Base-by-base conservation (phyloP, 192 early-diverging fungal genomes). In the Gryganskiella cystojenkinii region DNA sequence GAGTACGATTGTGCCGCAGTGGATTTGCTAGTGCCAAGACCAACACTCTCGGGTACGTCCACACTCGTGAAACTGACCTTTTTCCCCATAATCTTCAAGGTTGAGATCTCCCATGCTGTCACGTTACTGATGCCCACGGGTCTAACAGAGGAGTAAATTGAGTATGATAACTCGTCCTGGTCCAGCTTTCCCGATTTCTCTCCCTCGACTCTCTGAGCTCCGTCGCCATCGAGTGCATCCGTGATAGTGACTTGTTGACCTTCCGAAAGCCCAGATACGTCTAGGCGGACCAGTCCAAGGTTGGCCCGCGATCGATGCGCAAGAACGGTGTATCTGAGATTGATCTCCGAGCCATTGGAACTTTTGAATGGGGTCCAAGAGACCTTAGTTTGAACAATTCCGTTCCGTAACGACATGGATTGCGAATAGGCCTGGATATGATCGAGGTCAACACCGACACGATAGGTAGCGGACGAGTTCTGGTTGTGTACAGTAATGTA, bases 31-130 rank as follows among this genome's bases (percentile, higher is more conserved):
- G 37, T 70, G 27, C 63, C 43, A 31, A 79, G 61, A 25, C 56
- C 67, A 25, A 79, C 67, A 47, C 67, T 70, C 0, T 64, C 56
- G 25, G 76, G 76, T 14, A 70, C 63, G 20, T 66, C 57, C 14
- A 50, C 67, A 53, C 49, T 20, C 20, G 51, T 59, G 44, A 50
- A 43, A 1, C 52, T 65, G 42, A 15, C 28, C 25, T 33, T 46
- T 42, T 31, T 33, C 14, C 56, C 61, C 30, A 30, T 31, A 17
- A 79, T 34, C 14, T 59, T 9, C 4, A 79, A 33, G 19, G 76
- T 37, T 3, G 76, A 79, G 35, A 79, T 66, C 51, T 79, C 76
- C 76, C 76, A 79, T 4, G 76, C 76, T 4, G 76, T 79, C 3
- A 70, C 67, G 35, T 79, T 70, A 30, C n/a, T 27, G 46, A 79